A percentile compares a stretch with the other conserved stretches of the same genome.
Conservation (phyloP, 2,329 filamentous ascomycete genomes). For the Tolypocladium tropicale region DNA sequence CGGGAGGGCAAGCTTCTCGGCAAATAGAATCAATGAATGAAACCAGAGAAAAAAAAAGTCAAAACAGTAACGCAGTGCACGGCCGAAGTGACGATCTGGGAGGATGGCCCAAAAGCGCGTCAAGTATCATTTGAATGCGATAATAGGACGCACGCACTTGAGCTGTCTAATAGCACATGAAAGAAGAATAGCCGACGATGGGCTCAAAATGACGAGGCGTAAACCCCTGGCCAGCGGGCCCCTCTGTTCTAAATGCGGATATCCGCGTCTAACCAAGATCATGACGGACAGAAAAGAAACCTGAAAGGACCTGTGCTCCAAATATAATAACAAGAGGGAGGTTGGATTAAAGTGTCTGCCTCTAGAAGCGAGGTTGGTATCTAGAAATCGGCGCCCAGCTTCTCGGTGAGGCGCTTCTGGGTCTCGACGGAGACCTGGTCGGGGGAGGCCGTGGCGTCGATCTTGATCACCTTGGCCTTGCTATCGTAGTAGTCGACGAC, state of each 20-base stretch:
- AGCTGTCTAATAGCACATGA: neutral
- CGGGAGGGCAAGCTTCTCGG: slow-evolving; percentile 1
- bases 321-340: neutral
- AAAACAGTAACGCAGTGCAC: neutral
- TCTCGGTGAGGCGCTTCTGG: slow-evolving; percentile 35
- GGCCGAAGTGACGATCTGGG: neutral
- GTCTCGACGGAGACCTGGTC: slow-evolving; percentile 50
- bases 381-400: slow-evolving; percentile 31
- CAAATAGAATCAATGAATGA: slow-evolving; percentile 4
- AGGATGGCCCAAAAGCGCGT: neutral
- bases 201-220: neutral
- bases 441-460: slow-evolving; percentile 60
- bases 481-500: slow-evolving; percentile 78
- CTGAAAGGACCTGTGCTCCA: neutral
- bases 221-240: neutral
- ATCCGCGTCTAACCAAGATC: neutral
- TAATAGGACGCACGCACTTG: neutral
- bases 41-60: neutral
- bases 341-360: neutral
- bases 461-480: slow-evolving; percentile 68
- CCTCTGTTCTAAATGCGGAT: neutral
- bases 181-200: neutral
- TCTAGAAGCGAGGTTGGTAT: neutral
- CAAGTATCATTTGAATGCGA: neutral
- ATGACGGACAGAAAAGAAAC: neutral